Base-by-base conservation (phyloP, 2,329 filamentous ascomycete genomes). In the Cytospora piceicola region DNA sequence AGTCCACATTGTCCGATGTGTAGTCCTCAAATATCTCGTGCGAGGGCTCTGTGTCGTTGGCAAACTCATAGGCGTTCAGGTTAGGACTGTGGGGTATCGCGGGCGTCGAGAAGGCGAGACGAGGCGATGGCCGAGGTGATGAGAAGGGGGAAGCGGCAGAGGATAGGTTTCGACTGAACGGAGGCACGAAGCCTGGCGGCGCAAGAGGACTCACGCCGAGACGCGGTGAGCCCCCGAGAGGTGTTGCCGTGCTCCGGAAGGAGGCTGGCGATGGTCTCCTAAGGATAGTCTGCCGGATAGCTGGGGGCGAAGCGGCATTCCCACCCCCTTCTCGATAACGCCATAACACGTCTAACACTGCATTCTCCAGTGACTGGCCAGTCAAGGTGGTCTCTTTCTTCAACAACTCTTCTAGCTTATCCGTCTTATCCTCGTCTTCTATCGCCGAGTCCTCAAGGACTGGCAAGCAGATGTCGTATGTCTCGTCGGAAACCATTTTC, bases 371-470 rank as follows among this genome's bases (percentile, higher is more conserved):
- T 27, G 89, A 85, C 70, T 88, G 82, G 66, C 93, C 94, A 22
- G 85, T 86, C 71, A 98, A 82, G 34, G 83, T 85, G 9, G 93
- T 93, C 79, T 94, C 88, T 71, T 88, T 89, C 78, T 88, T 90
- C 73, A 98, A 83, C 61, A 97, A 83, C 70, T 93, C 91, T 80
- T 97, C 94, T 61, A 97, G 83, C 79, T 87, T 91, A 78, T 98
- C 94, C 58, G 92, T 94, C 83, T 95, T 96, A 75, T 97, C 94
- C 79, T 99, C 95, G 69, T 98, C 95, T 73, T 96, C 92, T 68
- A 97, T 83, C 63, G 85, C 83, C 66, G 88, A 81, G 79, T 97
- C 90, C 80, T 95, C 89, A 70, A 99, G 86, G 75, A 97, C 87
- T 61, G 93, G 92, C 76, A 96, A 87, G 77, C 93, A 97, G 74